A percentile compares a stretch with the other conserved stretches of the same genome.
Conservation (phyloP, 2,329 filamentous ascomycete genomes). For the Leptosphaerulina australis region DNA sequence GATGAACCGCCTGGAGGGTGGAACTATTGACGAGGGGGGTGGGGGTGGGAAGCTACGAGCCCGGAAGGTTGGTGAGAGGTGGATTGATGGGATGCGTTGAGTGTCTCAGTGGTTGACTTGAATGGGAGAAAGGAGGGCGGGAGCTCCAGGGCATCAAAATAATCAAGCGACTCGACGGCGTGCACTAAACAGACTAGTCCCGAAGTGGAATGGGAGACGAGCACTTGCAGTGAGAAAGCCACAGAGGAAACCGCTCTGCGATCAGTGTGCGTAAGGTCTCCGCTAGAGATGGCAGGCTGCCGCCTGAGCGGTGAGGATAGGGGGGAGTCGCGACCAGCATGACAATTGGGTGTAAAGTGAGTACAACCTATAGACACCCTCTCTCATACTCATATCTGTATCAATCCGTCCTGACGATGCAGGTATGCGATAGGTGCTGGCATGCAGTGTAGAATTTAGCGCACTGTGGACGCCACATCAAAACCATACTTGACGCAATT, state of each 20-base stretch:
- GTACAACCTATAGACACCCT: background rate
- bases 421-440: constrained; percentile 3
- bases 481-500: constrained; percentile 8
- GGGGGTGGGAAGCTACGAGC: constrained; percentile 59
- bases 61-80: constrained; percentile 45
- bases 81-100: constrained; percentile 38
- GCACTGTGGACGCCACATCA: constrained; percentile 19
- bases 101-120: constrained; percentile 44
- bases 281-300: constrained; percentile 11
- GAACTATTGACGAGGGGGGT: constrained; percentile 60
- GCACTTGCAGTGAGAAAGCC: constrained; percentile 26
- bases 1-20: constrained; percentile 56
- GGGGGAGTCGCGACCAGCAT: background rate
- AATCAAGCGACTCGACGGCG: constrained; percentile 23
- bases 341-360: background rate
- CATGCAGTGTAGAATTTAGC: constrained; percentile 11
- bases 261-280: constrained; percentile 13
- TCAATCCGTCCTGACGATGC: background rate
- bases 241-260: constrained; percentile 14
- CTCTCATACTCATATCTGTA: background rate
- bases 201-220: constrained; percentile 36
- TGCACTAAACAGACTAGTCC: constrained; percentile 32
- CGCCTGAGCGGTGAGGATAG: constrained; percentile 14
- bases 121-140: constrained; percentile 38
- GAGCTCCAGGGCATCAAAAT: constrained; percentile 31